Conservation (phyloP, 73 alveolate species). For the Paramecium primaurelia region DNA sequence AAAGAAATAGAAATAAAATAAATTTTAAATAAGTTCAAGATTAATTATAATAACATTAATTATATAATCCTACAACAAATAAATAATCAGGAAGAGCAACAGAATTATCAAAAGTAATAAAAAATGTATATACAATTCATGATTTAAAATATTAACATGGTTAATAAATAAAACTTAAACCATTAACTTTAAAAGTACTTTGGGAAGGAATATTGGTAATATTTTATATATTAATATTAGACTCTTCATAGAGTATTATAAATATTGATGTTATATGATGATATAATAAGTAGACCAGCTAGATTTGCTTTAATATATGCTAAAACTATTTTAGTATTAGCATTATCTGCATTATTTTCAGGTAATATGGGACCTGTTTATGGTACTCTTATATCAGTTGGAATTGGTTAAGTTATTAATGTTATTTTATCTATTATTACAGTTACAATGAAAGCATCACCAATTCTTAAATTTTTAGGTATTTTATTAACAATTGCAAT, state of each 20-base stretch:
- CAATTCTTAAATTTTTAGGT: neutral
- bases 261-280: neutral
- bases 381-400: neutral
- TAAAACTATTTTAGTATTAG: neutral
- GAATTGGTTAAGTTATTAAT: neutral
- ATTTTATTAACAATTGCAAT: neutral
- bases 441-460: neutral
- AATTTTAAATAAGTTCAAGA: neutral
- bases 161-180: neutral
- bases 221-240: neutral
- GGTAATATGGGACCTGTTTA: neutral
- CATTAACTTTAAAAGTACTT: neutral
- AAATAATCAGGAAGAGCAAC: neutral
- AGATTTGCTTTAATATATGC: neutral
- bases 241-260: neutral
- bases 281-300: neutral
- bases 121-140: neutral
- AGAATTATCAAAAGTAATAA: neutral
- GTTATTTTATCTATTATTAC: neutral
- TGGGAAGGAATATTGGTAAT: neutral
- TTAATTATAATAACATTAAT: neutral
- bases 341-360: conserved; percentile 1
- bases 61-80: neutral
- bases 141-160: neutral
- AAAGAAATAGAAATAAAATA: neutral